phyloP scores from a whole-genome alignment of 257 asterid genomes.

The Solanum medicagineum region DNA sequence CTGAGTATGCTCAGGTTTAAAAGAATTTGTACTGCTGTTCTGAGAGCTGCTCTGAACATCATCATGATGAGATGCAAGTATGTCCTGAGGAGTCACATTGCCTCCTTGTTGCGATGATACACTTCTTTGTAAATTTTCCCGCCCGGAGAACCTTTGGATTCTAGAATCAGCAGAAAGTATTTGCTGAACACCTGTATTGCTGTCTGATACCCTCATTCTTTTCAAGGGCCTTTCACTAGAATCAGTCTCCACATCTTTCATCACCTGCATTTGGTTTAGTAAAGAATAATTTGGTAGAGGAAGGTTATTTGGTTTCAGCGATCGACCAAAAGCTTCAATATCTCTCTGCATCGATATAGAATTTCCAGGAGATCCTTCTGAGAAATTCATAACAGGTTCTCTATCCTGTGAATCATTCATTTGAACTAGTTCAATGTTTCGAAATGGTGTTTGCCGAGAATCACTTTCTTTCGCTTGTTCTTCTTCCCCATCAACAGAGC shows the following conservation, averaged over 20 bases:
- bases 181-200: slow-evolving; percentile 20
- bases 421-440: slow-evolving; percentile 12
- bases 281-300: slow-evolving; percentile 37
- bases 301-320: slow-evolving; percentile 53
- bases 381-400: slow-evolving; percentile 25
- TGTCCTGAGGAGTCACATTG: slow-evolving; percentile 32
- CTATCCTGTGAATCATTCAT: slow-evolving; percentile 18
- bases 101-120: slow-evolving; percentile 27
- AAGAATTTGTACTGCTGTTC: not conserved
- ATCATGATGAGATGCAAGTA: slow-evolving; percentile 12
- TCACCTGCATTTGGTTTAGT: slow-evolving; percentile 42
- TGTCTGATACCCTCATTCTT: slow-evolving; percentile 47
- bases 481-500: slow-evolving; percentile 21
- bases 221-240: slow-evolving; percentile 42
- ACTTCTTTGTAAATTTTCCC: slow-evolving; percentile 20
- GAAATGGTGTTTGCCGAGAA: slow-evolving; percentile 14
- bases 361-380: slow-evolving; percentile 47
- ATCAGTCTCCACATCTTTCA: slow-evolving; percentile 39
- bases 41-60: slow-evolving; percentile 14
- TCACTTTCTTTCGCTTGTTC: slow-evolving; percentile 27
- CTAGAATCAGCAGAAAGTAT: slow-evolving; percentile 35
- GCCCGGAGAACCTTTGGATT: slow-evolving; percentile 24
- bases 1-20: slow-evolving; percentile 19
- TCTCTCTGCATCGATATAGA: slow-evolving; percentile 48
- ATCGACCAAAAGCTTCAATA: slow-evolving; percentile 77